Evolutionary conservation across 2,329 filamentous ascomycete genomes (phyloP), one percentile per base, ranked within the genome.

Genomic region (Curvularia sp.): DNA sequence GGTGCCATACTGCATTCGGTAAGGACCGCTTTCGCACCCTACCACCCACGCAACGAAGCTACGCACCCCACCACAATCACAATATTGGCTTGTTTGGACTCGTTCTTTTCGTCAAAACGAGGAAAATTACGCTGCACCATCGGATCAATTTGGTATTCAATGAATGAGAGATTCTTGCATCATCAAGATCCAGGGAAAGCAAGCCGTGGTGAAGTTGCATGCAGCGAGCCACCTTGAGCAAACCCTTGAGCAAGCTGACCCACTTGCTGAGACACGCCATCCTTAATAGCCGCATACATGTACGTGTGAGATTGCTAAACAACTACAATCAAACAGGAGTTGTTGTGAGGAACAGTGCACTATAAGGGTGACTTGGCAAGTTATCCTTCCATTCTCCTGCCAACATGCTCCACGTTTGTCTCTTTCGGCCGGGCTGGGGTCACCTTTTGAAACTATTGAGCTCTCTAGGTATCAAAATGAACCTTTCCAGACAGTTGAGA

Each of bases 21-120:
- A 67, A 67, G 67, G 68, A 64, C 57, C 57, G 62, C 60, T 61
- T 65, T 67, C 66, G 64, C 62, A 65, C 65, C 64, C 60, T 60
- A 68, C 69, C 72, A 64, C 63, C 64, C 22, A 64, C 71, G 70
- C 63, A 56, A 48, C 54, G 49, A 62, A 55, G 67, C 70, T 66
- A 51, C 71, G 69, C 75, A 67, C 67, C 59, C 59, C 61, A 55
- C 67, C 63, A 64, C 64, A 67, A 64, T 62, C 66, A 68, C 75
- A 79, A 79, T 67, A 74, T 76, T 77, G 72, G 78, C 81, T 77
- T 90, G 84, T 82, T 87, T 88, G 83, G 85, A 85, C 88, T 91
- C 83, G 70, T 88, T 88, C 70, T 81, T 80, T 78, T 86, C 87
- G 79, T 75, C 76, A 35, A 48, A 58, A 44, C 41, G 47, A 57